Base-by-base conservation (phyloP, 805 yeast genomes). In the Lipomyces yamanashiensis region DNA sequence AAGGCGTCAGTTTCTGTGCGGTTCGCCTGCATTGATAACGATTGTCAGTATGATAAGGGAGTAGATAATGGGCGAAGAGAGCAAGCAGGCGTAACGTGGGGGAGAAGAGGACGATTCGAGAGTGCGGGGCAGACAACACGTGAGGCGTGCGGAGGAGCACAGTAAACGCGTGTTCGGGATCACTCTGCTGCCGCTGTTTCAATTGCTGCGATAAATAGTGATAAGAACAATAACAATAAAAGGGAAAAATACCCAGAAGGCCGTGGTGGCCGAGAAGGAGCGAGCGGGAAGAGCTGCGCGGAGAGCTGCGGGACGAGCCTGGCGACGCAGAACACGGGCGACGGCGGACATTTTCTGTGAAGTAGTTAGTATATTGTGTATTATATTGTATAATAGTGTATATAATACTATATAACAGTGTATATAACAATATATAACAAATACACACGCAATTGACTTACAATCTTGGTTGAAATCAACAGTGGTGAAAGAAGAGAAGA, bases 1-100 rank as follows among this genome's bases (percentile, higher is more conserved):
- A 93, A 95, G 58, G 98, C 98, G 79, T 93, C 99, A 63, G 91
- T 83, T 78, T 93, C 99, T 62, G 84, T 85, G 81, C 99, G 85
- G 50, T 43, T 33, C 21, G 58, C 50, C 63, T 56, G 50, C 40
- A 23, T 45, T 39, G 41, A 12, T 28, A 19, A 33, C 52, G 28
- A 40, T 23, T 43, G 41, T 49, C 33, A 10, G 49, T 21, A 23
- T 45, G 9, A 10, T 6, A 44, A 36, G 44, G n/a, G n/a, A 17
- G 12, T 13, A 28, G 39, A 28, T 28, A 17, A 33, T 13, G 39
- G 52, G 13, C n/a, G 19, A 23, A 9, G 19, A 19, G 33, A 17
- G 36, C 33, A 17, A 21, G 13, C 33, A 47, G n/a, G 50, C 19
- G 48, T 21, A 23, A 8, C 21, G 53, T 15, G 37, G 12, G 17